Conservation (phyloP, 2,329 filamentous ascomycete genomes). For the Fusarium kyushuense region DNA sequence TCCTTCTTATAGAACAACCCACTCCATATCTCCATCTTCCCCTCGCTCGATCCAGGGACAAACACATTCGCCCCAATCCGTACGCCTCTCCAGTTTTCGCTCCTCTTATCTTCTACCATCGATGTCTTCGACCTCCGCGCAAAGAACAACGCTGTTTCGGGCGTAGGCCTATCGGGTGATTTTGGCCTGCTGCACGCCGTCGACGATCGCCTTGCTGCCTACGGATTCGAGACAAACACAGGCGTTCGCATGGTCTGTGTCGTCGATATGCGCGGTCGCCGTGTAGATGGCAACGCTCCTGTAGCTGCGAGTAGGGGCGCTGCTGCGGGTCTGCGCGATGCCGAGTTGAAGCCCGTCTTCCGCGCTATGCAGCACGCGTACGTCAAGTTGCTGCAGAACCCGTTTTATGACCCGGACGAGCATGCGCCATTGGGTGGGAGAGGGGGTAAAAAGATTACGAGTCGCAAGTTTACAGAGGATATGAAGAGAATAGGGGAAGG, state of each 20-base stretch:
- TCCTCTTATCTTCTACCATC: constrained; percentile 89
- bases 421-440: constrained; percentile 70
- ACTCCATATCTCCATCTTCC: constrained; percentile 91
- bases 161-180: constrained; percentile 76
- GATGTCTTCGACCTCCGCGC: constrained; percentile 93
- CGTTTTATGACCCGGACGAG: constrained; percentile 92
- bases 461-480: constrained; percentile 82
- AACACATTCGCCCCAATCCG: constrained; percentile 68
- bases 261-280: constrained; percentile 87
- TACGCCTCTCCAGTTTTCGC: constrained; percentile 88
- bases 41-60: constrained; percentile 72
- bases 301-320: constrained; percentile 46
- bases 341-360: constrained; percentile 92
- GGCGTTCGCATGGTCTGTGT: constrained; percentile 91
- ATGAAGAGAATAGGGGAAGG: constrained; percentile 86
- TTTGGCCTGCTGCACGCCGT: constrained; percentile 92
- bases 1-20: constrained; percentile 82
- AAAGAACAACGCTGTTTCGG: constrained; percentile 70
- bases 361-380: constrained; percentile 94
- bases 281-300: constrained; percentile 53
- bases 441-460: constrained; percentile 79
- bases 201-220: constrained; percentile 91
- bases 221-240: constrained; percentile 97
- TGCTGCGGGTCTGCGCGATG: constrained; percentile 79
- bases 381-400: constrained; percentile 88